Conservation (phyloP, 768 basidiomycete species). For the Mycena leptocephala region DNA sequence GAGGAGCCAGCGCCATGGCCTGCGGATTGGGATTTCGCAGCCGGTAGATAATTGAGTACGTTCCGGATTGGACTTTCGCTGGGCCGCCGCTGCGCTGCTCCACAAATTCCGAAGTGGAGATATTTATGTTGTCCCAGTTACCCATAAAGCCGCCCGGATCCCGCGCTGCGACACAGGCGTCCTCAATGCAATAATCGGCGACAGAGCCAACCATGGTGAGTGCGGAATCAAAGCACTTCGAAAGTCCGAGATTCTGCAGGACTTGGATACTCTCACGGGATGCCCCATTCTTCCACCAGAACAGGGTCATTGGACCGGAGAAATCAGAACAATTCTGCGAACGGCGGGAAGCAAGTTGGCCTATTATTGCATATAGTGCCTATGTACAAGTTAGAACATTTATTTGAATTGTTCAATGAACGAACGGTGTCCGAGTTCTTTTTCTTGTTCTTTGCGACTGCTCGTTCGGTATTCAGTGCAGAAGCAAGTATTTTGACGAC, state of each 20-base stretch:
- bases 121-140: slow-evolving; percentile 16
- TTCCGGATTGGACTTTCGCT: slow-evolving; percentile 55
- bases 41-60: slow-evolving; percentile 48
- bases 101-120: not conserved
- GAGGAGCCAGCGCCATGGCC: slow-evolving; percentile 44
- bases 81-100: slow-evolving; percentile 7
- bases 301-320: slow-evolving; percentile 1
- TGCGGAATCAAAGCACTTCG: slow-evolving; percentile 4
- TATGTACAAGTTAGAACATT: not conserved
- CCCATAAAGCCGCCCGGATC: not conserved
- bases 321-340: not conserved
- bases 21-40: slow-evolving; percentile 37
- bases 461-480: not conserved
- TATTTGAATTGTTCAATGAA: not conserved
- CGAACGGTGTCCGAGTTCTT: not conserved
- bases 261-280: not conserved
- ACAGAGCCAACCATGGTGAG: not conserved
- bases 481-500: not conserved
- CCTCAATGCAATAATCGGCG: not conserved
- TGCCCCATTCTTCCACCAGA: slow-evolving; percentile 7
- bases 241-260: not conserved
- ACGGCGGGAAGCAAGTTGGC: not conserved
- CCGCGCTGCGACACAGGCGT: not conserved
- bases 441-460: not conserved
- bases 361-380: slow-evolving; percentile 3